These are phyloP conservation scores for Scalesia atractyloides DNA, from an alignment of 129 eudicot genomes.

Conservation along the genomic window DNA sequence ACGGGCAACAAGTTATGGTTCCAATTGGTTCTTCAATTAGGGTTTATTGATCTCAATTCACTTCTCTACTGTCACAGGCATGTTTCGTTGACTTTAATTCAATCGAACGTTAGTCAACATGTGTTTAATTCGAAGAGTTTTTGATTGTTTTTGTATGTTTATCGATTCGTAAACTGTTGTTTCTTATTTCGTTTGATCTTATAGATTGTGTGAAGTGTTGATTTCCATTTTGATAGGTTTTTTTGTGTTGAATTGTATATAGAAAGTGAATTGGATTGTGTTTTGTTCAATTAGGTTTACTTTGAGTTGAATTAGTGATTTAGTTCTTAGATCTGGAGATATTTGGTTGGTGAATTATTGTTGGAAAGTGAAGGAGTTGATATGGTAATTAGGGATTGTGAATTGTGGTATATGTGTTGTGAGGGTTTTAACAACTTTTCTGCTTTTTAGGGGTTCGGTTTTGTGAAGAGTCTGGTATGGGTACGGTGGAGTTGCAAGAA, in stretches of 20 bases:
- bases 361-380: constrained; percentile 1
- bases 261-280: constrained; percentile 9
- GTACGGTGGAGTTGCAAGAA: constrained; percentile 54
- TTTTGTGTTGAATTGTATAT: constrained; percentile 11
- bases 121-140: neutral
- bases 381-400: constrained; percentile 34
- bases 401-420: neutral
- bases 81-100: constrained; percentile 14
- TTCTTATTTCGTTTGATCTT: neutral
- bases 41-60: constrained; percentile 34
- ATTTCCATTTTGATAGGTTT: constrained; percentile 22
- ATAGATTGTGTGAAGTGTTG: constrained; percentile 7
- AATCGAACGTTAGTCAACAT: constrained; percentile 22
- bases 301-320: constrained; percentile 37
- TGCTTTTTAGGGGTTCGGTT: constrained; percentile 32
- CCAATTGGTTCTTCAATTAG: constrained; percentile 21
- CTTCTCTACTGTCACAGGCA: constrained; percentile 37
- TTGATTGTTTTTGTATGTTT: constrained; percentile 16
- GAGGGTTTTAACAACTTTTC: constrained; percentile 30
- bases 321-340: constrained; percentile 51
- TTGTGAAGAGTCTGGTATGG: constrained; percentile 54
- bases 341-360: constrained; percentile 25
- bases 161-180: constrained; percentile 21
- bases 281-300: constrained; percentile 17
- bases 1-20: constrained; percentile 57